phyloP scores from a whole-genome alignment of 139 green algal genomes.

The Chlorella vulgaris region DNA sequence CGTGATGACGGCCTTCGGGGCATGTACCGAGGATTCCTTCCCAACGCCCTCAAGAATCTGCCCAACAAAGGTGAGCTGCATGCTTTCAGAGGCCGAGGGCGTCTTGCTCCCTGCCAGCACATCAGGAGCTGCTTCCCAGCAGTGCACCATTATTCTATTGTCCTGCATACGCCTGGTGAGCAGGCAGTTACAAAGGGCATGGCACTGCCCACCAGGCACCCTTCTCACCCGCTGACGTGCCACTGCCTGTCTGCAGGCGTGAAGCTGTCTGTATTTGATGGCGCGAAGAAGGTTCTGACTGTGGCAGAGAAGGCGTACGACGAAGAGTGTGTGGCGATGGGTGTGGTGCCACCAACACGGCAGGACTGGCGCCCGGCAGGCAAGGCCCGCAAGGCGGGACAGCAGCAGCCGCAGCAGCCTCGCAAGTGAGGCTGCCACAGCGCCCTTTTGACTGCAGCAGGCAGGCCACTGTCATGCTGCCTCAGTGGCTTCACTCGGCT shows the following conservation, averaged over 20 bases:
- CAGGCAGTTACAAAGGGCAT: too few species aligned
- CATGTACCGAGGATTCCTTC: slow-evolving; percentile 82
- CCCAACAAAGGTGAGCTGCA: slow-evolving; percentile 78
- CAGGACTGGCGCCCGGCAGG: neutral
- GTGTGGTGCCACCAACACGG: neutral
- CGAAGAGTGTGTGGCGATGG: slow-evolving; percentile 38
- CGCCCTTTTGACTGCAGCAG: neutral
- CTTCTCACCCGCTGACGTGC: too few species aligned
- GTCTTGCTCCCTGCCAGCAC: neutral
- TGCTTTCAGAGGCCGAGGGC: neutral
- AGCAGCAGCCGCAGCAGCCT: neutral
- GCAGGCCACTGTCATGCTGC: neutral
- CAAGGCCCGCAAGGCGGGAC: neutral
- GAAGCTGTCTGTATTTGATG: slow-evolving; percentile 64
- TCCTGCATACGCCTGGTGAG: too few species aligned
- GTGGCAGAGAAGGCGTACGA: slow-evolving; percentile 41
- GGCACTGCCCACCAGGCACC: too few species aligned
- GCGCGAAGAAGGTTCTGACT: slow-evolving; percentile 55
- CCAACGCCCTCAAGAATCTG: slow-evolving; percentile 84
- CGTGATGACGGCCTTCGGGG: slow-evolving; percentile 54
- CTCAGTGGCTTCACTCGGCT: too few species aligned
- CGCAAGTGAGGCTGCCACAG: neutral
- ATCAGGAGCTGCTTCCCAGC: too few species aligned
- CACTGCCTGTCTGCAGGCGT: slow-evolving; percentile 47
- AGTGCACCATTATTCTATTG: too few species aligned